Conservation (phyloP, 495 filamentous ascomycete species). For the Xylaria sp. region DNA sequence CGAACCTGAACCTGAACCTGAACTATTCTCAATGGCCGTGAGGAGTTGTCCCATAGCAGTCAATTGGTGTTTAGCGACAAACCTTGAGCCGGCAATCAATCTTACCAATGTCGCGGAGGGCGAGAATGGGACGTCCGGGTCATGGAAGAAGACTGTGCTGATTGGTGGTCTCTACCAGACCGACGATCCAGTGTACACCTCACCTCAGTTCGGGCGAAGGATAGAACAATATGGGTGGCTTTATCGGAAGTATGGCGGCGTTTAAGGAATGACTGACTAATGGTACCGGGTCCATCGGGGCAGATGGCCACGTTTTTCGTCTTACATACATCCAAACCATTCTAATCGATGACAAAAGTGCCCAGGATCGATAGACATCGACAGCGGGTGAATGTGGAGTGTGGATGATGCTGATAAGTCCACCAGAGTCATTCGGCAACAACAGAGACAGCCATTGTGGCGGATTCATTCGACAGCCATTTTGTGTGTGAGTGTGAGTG, state of each 20-base stretch:
- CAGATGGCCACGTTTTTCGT: not conserved
- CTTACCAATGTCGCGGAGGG: not conserved
- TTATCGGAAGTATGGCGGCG: slow-evolving; percentile 14
- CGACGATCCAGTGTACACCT: not conserved
- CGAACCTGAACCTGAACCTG: no score
- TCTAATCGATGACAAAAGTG: not conserved
- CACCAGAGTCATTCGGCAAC: not conserved
- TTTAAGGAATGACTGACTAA: not conserved
- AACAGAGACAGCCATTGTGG: not conserved
- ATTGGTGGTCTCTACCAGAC: not conserved
- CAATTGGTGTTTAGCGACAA: not conserved
- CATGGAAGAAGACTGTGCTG: not conserved
- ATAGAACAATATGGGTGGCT: not conserved
- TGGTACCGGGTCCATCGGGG: slow-evolving; percentile 5
- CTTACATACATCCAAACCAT: not conserved
- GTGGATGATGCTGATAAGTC: not conserved
- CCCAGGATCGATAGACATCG: not conserved
- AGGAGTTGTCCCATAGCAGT: not conserved
- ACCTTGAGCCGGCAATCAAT: not conserved
- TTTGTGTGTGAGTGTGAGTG: no score
- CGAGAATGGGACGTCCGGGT: not conserved
- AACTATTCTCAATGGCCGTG: not conserved
- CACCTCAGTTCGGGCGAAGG: slow-evolving; percentile 1
- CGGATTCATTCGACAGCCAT: not conserved
- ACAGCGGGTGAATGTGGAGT: not conserved